Percentiles rank a stretch among this genome's conserved stretches.
Evolutionary conservation across 1,284 basidiomycete genomes (phyloP).

Genomic region (Ceratobasidium sp.): DNA sequence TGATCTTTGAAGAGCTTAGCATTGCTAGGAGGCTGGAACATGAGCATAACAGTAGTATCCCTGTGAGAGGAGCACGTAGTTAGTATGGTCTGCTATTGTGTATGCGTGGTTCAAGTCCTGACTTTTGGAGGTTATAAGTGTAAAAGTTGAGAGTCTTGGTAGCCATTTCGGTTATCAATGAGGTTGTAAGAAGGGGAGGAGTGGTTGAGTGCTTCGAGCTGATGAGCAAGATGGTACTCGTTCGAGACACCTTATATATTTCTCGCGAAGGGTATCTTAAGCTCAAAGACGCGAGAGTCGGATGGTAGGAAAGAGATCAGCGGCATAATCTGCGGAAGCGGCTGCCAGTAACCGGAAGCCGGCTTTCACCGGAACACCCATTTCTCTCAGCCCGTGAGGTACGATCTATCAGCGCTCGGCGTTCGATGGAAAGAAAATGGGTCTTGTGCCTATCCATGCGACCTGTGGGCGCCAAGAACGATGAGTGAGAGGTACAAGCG

Average conservation of each 20-base stretch:
- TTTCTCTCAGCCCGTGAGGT: not conserved
- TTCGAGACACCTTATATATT: not conserved
- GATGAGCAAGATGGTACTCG: not conserved
- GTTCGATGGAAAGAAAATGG: not conserved
- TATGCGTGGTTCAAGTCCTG: not conserved
- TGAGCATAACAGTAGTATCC: conserved; percentile 17
- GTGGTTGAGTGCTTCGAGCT: not conserved
- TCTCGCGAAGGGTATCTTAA: not conserved
- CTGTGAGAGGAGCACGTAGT: not conserved
- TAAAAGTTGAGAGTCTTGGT: no score
- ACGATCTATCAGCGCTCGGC: not conserved
- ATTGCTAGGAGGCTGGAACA: not conserved
- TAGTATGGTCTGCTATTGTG: not conserved
- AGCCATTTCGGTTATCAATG: not conserved
- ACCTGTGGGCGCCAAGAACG: not conserved
- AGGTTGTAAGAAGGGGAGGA: not conserved
- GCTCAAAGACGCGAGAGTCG: no score
- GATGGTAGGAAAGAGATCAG: no score
- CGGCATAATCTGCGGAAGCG: not conserved
- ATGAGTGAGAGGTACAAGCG: not conserved
- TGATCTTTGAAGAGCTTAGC: conserved; percentile 10
- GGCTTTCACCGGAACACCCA: not conserved
- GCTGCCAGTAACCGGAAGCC: not conserved
- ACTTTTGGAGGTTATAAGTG: conserved; percentile 15
- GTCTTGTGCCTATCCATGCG: not conserved